These are phyloP conservation scores for Solanum acaule DNA, from an alignment of 257 asterid genomes.

Conservation along the genomic window DNA sequence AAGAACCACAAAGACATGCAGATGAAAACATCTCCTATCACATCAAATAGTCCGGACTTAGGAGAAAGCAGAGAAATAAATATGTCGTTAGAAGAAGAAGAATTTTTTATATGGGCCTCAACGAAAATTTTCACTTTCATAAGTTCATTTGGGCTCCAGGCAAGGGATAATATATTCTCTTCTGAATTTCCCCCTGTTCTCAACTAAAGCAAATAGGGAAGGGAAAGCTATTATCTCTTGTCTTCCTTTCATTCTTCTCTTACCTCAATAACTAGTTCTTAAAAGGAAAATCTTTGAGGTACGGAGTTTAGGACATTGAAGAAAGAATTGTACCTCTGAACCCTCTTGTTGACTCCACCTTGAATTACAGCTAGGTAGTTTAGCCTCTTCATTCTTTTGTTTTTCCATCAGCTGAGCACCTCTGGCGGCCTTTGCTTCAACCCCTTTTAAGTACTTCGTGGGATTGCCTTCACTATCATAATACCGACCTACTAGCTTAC, in stretches of 20 bases:
- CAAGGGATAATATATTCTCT: not conserved
- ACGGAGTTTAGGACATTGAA: not conserved
- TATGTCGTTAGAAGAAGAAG: not conserved
- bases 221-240: not conserved
- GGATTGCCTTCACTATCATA: conserved; percentile 66
- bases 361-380: conserved; percentile 71
- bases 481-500: conserved; percentile 79
- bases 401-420: conserved; percentile 86
- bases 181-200: not conserved
- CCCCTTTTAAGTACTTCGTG: conserved; percentile 80
- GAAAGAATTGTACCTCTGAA: conserved; percentile 51
- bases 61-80: not conserved
- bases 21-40: not conserved
- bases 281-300: not conserved
- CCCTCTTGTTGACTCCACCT: conserved; percentile 94
- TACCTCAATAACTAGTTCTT: not conserved
- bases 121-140: not conserved
- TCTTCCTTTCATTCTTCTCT: not conserved
- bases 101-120: not conserved
- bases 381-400: conserved; percentile 78
- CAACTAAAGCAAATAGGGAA: not conserved
- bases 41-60: not conserved
- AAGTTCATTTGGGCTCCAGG: not conserved
- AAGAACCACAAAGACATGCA: not conserved
- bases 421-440: conserved; percentile 88